Base-by-base conservation (phyloP, 2,329 filamentous ascomycete genomes). In the Colletotrichum salicis region DNA sequence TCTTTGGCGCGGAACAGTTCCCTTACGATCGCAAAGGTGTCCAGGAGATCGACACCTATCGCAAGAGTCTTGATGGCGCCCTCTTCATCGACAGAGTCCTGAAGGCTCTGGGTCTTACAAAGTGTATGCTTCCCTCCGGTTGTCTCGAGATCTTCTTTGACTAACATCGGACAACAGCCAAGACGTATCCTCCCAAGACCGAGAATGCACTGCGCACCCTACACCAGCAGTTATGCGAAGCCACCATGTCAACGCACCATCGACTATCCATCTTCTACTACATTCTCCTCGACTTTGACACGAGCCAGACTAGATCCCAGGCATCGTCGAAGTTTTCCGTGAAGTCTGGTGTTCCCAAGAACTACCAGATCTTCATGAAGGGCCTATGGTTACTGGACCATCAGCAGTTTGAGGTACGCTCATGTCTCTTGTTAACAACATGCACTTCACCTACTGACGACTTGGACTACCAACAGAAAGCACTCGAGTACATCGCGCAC, bases 231-330 rank as follows among this genome's bases (percentile, higher is more conserved):
- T 91, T 97, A 74, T 88, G 91, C 79, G 86, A 90, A 31, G 89
- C 84, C 65, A 84, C 84, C 60, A 90, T 92, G 75, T 88, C 92
- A 8, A 86, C 89, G 65, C 92, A 95, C 80, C 92, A 95, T 83
- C 95, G 95, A 80, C 90, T 95, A 75, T 94, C 94, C 22, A 87
- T 96, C 59, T 86, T 97, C 74, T 97, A 94, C 85, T 97, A 97
- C 80, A 85, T 97, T 51, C 87, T 97, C 3, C 91, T 94, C 77
- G 94, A 97, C 79, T 89, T 92, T 78, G 89, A 92, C 76, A 82
- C 84, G 51, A 81, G 84, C 33, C 85, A 87, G 63, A 85, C 86
- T 24, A 85, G 86, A 4, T 81, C 86, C 22, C 85, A 88, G 45
- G 77, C 84, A 7, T 85, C 90, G 2, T 85, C 86, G 24, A 73